A percentile compares a stretch with the other conserved stretches of the same genome.
Conservation (phyloP, 208 protist genomes). For the Trichomonas gallinae region DNA sequence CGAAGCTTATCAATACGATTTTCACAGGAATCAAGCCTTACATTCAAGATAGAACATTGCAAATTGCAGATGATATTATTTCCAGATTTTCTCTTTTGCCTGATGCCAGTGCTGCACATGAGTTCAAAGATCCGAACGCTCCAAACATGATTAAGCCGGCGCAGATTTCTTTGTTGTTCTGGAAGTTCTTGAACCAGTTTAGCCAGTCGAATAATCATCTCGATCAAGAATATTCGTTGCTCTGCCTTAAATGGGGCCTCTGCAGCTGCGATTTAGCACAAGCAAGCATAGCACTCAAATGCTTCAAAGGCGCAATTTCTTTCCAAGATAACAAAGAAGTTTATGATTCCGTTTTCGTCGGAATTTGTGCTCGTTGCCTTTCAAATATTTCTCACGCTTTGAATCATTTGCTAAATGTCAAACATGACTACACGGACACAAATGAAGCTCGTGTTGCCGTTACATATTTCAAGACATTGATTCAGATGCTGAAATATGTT, state of each 20-base stretch:
- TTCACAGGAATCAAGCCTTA: background rate
- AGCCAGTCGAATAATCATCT: background rate
- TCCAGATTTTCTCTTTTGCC: background rate
- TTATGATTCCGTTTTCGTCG: background rate
- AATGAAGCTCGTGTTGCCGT: background rate
- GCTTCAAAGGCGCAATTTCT: background rate
- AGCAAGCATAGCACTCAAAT: background rate
- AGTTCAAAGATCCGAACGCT: background rate
- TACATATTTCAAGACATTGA: background rate
- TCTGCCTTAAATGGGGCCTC: background rate
- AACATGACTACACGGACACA: background rate
- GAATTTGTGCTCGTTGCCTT: background rate
- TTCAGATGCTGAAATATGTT: background rate
- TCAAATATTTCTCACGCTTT: background rate
- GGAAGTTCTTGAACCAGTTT: background rate
- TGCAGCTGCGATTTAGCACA: background rate
- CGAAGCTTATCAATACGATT: background rate
- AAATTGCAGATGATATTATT: background rate
- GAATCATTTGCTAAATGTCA: background rate
- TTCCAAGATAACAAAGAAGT: background rate
- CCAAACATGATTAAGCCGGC: background rate
- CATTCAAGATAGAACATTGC: background rate
- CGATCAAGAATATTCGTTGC: background rate
- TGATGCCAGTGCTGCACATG: background rate
- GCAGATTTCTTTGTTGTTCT: background rate